Conservation (phyloP, 148 eudicot genomes). For the Rhododendron griersonianum region DNA sequence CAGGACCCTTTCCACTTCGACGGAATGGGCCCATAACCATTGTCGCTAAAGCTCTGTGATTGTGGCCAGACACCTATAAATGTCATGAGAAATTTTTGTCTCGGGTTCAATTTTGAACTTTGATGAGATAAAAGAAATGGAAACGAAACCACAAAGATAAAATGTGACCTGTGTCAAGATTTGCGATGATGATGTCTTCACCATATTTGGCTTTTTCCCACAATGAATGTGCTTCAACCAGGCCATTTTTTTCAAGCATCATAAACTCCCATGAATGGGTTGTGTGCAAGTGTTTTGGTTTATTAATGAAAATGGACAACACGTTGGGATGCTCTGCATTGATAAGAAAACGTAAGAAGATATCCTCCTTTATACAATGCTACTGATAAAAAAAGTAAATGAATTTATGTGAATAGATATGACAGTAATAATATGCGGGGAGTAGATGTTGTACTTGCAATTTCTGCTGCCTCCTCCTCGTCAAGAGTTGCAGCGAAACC, state of each 20-base stretch:
- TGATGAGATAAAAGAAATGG: background rate
- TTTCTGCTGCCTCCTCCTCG: conserved; percentile 17
- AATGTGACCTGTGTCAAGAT: conserved; percentile 56
- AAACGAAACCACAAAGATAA: background rate
- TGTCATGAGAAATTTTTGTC: background rate
- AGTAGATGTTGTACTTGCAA: conserved; percentile 16
- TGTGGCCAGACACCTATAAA: conserved; percentile 59
- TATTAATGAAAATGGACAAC: conserved; percentile 45
- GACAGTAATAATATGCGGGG: background rate
- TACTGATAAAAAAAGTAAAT: background rate
- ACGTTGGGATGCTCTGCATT: conserved; percentile 48
- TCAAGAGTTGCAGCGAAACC: conserved; percentile 37
- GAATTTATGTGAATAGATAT: background rate
- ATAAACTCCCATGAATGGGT: conserved; percentile 26
- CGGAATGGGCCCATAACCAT: conserved; percentile 54
- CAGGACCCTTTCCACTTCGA: conserved; percentile 68
- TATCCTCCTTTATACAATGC: background rate
- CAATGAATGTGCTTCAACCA: conserved; percentile 19
- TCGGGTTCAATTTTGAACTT: background rate
- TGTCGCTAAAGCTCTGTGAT: conserved; percentile 56
- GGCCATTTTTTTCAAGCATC: conserved; percentile 1
- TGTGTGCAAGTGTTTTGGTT: conserved; percentile 46
- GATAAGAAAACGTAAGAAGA: background rate
- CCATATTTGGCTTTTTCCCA: conserved; percentile 54
- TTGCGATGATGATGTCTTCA: conserved; percentile 59